Conservation (phyloP, 1,284 basidiomycete species). For the Pholiota adiposa region DNA sequence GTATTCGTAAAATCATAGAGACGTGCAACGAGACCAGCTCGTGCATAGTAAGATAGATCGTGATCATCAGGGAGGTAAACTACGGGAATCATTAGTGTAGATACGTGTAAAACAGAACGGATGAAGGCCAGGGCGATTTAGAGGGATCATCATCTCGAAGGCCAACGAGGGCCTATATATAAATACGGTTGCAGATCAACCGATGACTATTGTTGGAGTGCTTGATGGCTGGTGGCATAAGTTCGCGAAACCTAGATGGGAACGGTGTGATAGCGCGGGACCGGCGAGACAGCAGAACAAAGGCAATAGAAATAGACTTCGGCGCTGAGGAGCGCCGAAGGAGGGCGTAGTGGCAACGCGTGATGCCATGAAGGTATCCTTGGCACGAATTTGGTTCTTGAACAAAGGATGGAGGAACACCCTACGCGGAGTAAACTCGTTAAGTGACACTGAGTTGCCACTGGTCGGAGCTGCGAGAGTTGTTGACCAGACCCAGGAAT, state of each 20-base stretch:
- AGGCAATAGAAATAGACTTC: background rate
- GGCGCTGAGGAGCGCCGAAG: background rate
- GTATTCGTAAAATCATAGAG: too few relatives aligned
- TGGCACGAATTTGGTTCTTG: background rate
- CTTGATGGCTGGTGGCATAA: background rate
- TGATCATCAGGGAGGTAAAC: too few relatives aligned
- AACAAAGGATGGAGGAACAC: too few relatives aligned
- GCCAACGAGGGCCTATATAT: background rate
- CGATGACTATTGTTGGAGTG: background rate
- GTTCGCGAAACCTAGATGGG: background rate
- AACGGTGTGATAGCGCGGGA: background rate
- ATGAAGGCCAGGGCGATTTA: conserved; percentile 4
- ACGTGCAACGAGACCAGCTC: too few relatives aligned
- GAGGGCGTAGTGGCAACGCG: background rate
- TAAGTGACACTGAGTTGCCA: conserved; percentile 26
- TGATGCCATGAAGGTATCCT: background rate
- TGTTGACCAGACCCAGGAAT: conserved; percentile 34
- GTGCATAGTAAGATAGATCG: too few relatives aligned
- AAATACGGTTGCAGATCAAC: background rate
- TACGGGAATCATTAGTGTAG: too few relatives aligned
- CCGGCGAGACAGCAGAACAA: background rate
- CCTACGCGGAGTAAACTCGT: too few relatives aligned
- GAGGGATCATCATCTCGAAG: background rate
- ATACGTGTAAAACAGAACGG: background rate
- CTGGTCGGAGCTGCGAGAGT: conserved; percentile 20